Percentiles rank a stretch among this genome's conserved stretches.
phyloP scores from a whole-genome alignment of 495 filamentous ascomycete genomes.

The Podospora pseudopauciseta region DNA sequence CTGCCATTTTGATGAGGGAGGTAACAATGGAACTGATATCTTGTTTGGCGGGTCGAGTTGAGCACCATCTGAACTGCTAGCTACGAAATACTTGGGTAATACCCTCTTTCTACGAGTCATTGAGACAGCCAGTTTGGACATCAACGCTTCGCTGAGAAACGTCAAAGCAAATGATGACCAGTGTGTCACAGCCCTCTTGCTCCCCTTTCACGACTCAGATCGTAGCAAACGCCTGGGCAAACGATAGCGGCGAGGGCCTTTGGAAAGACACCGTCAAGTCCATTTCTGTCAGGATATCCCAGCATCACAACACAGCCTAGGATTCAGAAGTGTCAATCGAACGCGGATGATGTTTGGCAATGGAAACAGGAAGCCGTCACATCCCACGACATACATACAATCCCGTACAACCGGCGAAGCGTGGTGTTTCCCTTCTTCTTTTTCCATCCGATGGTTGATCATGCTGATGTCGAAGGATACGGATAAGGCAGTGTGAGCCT shows the following conservation, averaged over 20 bases:
- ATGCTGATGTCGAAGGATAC: not conserved
- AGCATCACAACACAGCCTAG: not conserved
- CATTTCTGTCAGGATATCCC: not conserved
- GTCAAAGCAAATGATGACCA: not conserved
- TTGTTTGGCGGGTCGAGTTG: no score
- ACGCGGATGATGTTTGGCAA: not conserved
- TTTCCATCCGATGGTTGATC: not conserved
- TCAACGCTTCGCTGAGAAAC: not conserved
- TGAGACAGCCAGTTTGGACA: not conserved
- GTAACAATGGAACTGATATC: not conserved
- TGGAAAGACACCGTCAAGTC: not conserved
- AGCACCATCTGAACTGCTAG: not conserved
- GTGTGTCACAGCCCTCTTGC: not conserved
- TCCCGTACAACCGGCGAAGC: not conserved
- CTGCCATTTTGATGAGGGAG: not conserved
- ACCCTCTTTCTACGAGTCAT: not conserved
- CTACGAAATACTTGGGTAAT: not conserved
- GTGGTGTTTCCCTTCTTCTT: not conserved
- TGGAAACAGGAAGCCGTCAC: not conserved
- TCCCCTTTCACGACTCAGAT: conserved; percentile 1
- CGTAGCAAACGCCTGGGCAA: not conserved
- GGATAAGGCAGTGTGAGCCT: not conserved
- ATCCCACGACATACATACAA: not conserved
- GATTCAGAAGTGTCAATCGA: conserved; percentile 5
- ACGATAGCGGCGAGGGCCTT: not conserved